Percentiles rank a stretch among this genome's conserved stretches.
These are phyloP conservation scores for Mallotus nudiflorus DNA, from an alignment of 345 rosid species.

Conservation along the genomic window DNA sequence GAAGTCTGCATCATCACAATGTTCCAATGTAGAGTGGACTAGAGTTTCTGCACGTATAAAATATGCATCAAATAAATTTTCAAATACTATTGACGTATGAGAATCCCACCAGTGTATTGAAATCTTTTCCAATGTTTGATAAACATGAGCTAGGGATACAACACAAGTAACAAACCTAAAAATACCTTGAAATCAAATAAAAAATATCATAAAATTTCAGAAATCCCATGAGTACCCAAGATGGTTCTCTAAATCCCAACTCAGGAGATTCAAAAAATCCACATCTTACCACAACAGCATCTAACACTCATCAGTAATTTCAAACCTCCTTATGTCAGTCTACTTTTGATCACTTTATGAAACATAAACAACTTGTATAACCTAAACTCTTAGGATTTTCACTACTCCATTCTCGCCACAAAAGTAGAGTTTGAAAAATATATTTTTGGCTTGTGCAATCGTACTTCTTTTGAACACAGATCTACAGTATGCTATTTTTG, in stretches of 20 bases:
- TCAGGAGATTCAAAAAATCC: background rate
- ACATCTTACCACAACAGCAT: background rate
- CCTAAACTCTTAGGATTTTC: background rate
- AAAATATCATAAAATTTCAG: background rate
- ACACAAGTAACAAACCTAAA: too few species aligned
- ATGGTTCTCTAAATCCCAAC: background rate
- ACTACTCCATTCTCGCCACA: background rate
- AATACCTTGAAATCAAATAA: too few species aligned
- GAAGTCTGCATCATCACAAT: conserved; percentile 76
- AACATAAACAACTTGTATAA: background rate
- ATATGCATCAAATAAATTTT: conserved; percentile 13
- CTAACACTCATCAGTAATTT: background rate
- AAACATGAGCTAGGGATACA: background rate
- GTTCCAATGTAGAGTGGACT: conserved; percentile 84
- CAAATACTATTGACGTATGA: background rate
- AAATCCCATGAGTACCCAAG: background rate
- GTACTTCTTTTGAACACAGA: background rate
- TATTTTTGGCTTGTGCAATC: too few species aligned
- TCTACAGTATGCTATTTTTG: background rate
- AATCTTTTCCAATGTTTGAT: background rate
- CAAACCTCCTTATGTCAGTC: background rate
- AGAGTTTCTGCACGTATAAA: conserved; percentile 70
- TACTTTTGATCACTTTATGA: background rate
- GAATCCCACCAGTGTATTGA: background rate
- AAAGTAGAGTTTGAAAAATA: background rate